Conservation (phyloP, 306 rosid species). For the Canavalia ensiformis region DNA sequence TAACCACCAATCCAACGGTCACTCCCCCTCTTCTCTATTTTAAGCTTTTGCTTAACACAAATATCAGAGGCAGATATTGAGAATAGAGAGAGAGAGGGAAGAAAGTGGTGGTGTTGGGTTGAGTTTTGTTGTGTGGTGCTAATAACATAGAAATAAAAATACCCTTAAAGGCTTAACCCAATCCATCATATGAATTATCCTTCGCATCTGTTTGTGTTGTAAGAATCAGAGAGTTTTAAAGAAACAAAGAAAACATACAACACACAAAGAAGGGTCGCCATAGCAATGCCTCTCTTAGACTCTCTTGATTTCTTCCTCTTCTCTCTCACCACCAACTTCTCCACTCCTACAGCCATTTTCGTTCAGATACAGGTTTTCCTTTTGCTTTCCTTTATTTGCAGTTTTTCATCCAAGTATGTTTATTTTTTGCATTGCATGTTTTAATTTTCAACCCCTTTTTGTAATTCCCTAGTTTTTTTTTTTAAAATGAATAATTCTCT, state of each 20-base stretch:
- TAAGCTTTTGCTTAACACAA: constrained; percentile 32
- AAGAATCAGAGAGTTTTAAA: constrained; percentile 42
- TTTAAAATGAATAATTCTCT: too few relatives aligned
- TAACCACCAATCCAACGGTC: constrained; percentile 56
- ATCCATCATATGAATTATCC: constrained; percentile 2
- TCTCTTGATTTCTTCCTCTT: constrained; percentile 79
- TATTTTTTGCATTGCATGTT: not conserved
- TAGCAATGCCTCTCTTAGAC: constrained; percentile 65
- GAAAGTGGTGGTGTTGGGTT: constrained; percentile 35
- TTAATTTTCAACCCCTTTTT: not conserved
- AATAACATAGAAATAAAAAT: constrained; percentile 42
- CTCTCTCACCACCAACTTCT: constrained; percentile 63
- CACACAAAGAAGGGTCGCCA: constrained; percentile 42
- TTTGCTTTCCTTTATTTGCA: not conserved
- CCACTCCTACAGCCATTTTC: constrained; percentile 68
- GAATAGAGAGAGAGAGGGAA: not conserved
- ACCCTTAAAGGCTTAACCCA: constrained; percentile 31
- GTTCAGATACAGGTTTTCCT: constrained; percentile 81
- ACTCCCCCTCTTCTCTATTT: constrained; percentile 45
- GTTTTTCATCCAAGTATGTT: not conserved
- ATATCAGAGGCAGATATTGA: constrained; percentile 24
- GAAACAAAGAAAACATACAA: constrained; percentile 8
- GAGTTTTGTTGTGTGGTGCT: constrained; percentile 49
- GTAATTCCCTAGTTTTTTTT: too few relatives aligned
- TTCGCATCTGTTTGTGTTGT: constrained; percentile 38